Percentiles rank a stretch among this genome's conserved stretches.
Evolutionary conservation across 2,329 filamentous ascomycete genomes (phyloP).

Genomic region (Exophiala viscosa): DNA sequence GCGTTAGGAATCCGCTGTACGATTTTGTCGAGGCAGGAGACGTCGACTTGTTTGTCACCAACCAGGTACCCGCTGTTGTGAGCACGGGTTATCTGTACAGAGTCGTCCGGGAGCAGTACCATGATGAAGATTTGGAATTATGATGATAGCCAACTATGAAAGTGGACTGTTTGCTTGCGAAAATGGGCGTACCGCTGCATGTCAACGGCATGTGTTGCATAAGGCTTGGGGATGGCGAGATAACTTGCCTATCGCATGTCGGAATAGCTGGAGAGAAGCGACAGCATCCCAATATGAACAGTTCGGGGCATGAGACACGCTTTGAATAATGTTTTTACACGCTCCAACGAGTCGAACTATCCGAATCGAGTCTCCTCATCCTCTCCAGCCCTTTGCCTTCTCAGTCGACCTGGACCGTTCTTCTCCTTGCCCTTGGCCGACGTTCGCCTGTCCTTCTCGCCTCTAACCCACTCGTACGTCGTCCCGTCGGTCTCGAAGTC

Average conservation of each 20-base stretch:
- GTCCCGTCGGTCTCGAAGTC: constrained; percentile 26
- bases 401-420: constrained; percentile 24
- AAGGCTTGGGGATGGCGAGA: too few species aligned
- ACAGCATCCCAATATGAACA: too few species aligned
- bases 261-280: too few species aligned
- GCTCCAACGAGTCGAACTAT: not conserved
- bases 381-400: constrained; percentile 21
- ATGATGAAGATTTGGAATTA: constrained; percentile 55
- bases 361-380: constrained; percentile 13
- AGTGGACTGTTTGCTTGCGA: not conserved
- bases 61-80: constrained; percentile 63
- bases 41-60: constrained; percentile 78
- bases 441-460: constrained; percentile 27
- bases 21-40: constrained; percentile 68
- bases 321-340: too few species aligned
- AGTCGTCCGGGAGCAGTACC: constrained; percentile 64
- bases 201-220: too few species aligned
- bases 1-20: constrained; percentile 73
- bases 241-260: too few species aligned
- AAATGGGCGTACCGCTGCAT: not conserved
- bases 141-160: not conserved
- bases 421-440: constrained; percentile 25
- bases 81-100: constrained; percentile 56
- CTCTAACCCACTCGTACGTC: constrained; percentile 26
- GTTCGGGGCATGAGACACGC: too few species aligned